Base-by-base conservation (phyloP, 441 rosid genomes). In the Breynia disticha region DNA sequence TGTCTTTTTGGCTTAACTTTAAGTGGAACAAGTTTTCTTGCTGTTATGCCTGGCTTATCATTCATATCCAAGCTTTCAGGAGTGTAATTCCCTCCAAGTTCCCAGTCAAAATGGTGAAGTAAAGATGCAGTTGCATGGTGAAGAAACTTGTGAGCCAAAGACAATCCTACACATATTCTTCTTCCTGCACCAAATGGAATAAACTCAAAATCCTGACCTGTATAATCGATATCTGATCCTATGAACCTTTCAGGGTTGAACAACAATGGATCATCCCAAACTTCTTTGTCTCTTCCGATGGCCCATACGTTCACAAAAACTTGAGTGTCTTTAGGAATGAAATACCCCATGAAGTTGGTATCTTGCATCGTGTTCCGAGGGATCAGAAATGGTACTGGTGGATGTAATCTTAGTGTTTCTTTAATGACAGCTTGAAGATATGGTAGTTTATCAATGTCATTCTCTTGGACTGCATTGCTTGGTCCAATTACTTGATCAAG, bases 101-200 rank as follows among this genome's bases (percentile, higher is more conserved):
- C 68, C 78, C 71, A 70, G 1, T 68, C 72, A 55, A 70, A 70
- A 48, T 11, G 17, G 20, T 70, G 72, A 42, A 70, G 37, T 19
- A 76, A 8, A 12, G 72, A 61, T 2, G 73, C 78, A 15, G 67
- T 11, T 22, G 14, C 55, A 15, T 70, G 56, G 41, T 52, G 61
- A 54, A 62, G 1, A 11, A 66, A n/a, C 43, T 61, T 51, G 7
- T 62, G 57, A 22, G 68, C 80, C 35, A 69, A 41, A 6, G 60
- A 8, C 0, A 72, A 42, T 16, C 73, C 80, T 3, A 46, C 65
- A 41, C 75, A 76, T 18, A 67, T 63, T 49, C 74, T 20, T 56
- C 81, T 62, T 2, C 78, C 73, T 0, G 67, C 49, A 2, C 81
- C 78, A 21, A 76, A 73, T 20, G 74, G 81, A 12, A 71, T 37